Conservation (phyloP, 257 asterid species). For the Gentiana dahurica region DNA sequence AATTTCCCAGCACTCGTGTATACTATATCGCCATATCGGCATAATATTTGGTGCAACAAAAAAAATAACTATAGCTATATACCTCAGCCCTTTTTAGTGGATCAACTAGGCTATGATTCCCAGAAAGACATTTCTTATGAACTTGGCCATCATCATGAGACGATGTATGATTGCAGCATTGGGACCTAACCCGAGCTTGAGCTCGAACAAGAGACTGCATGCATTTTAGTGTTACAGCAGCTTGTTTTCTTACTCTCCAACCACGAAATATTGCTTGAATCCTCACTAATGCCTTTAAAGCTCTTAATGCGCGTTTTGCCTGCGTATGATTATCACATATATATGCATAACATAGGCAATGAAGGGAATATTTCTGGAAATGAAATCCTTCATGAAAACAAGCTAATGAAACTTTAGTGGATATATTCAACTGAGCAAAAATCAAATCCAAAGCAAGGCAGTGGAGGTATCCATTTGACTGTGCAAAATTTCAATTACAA, state of each 20-base stretch:
- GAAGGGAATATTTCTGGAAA: background rate
- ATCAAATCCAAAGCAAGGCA: too few species aligned
- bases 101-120: constrained; percentile 11
- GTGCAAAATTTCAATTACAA: too few species aligned
- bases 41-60: too few species aligned
- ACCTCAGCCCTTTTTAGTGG: constrained; percentile 67
- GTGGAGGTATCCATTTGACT: too few species aligned
- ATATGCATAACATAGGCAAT: too few species aligned
- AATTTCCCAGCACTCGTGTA: too few species aligned
- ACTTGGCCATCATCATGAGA: constrained; percentile 22
- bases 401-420: background rate
- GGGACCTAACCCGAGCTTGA: constrained; percentile 78
- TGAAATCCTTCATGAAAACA: background rate
- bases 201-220: constrained; percentile 90
- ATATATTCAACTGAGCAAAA: too few species aligned
- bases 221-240: constrained; percentile 72
- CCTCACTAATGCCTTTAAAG: constrained; percentile 77
- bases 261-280: constrained; percentile 95
- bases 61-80: too few species aligned
- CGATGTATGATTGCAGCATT: constrained; percentile 28
- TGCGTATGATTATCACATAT: constrained; percentile 11
- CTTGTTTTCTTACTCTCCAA: constrained; percentile 73
- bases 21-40: too few species aligned
- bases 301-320: constrained; percentile 93
- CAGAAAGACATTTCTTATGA: constrained; percentile 7